These are phyloP conservation scores for Pyricularia pennisetigena DNA, from an alignment of 2,329 filamentous ascomycete species.

Conservation along the genomic window DNA sequence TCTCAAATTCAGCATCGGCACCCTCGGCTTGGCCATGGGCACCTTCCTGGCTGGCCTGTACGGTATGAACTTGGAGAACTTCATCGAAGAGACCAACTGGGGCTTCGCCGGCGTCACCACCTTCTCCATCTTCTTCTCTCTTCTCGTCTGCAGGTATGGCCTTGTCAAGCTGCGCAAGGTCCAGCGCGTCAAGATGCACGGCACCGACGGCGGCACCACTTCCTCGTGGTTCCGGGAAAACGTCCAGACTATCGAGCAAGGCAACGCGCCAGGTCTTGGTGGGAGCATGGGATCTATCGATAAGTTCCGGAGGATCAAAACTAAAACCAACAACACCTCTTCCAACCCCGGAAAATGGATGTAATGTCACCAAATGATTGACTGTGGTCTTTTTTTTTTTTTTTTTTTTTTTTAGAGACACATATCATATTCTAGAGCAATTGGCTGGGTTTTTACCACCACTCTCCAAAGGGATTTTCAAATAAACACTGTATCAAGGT, in stretches of 20 bases:
- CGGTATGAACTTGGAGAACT: conserved; percentile 98
- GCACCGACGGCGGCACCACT: conserved; percentile 11
- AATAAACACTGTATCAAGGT: not conserved
- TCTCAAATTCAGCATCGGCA: conserved; percentile 91
- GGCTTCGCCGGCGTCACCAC: conserved; percentile 72
- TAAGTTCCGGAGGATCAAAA: not conserved
- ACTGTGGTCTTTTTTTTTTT: not conserved
- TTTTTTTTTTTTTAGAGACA: not conserved
- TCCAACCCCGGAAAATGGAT: not conserved
- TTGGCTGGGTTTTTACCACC: not conserved
- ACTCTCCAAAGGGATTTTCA: not conserved
- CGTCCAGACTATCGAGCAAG: not conserved
- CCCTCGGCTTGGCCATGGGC: conserved; percentile 85
- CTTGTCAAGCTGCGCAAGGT: conserved; percentile 67
- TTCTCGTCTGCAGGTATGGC: conserved; percentile 74
- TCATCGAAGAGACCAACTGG: conserved; percentile 86
- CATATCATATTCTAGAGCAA: not conserved
- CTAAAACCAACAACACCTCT: not conserved
- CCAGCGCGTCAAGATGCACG: conserved; percentile 23
- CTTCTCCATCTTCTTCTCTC: conserved; percentile 61
- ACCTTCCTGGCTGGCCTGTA: conserved; percentile 98
- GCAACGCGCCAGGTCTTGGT: not conserved
- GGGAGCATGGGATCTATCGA: not conserved
- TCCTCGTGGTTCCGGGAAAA: conserved; percentile 1
- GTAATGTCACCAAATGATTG: not conserved